Evolutionary conservation across 2,329 filamentous ascomycete genomes (phyloP).

Genomic region (Sporothrix sp.): DNA sequence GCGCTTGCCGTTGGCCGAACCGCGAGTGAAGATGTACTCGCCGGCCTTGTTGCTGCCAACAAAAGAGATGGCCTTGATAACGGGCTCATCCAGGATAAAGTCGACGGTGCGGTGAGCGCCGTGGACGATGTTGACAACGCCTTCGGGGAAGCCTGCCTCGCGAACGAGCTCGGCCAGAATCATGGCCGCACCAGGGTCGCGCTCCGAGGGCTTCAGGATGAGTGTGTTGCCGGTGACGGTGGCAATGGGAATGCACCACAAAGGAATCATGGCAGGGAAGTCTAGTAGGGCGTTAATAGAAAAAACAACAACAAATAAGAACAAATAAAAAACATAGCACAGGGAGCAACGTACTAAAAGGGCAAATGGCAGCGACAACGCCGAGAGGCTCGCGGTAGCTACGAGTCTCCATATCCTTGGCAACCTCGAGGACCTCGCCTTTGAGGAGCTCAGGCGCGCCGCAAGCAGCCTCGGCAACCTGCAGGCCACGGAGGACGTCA

Average conservation of each 20-base stretch:
- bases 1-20: conserved; percentile 76
- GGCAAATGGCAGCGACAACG: conserved; percentile 75
- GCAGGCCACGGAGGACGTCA: conserved; percentile 70
- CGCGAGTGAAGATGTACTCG: conserved; percentile 74
- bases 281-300: conserved; percentile 36
- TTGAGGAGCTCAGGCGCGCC: conserved; percentile 73
- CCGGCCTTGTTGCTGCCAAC: conserved; percentile 82
- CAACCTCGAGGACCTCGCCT: conserved; percentile 74
- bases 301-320: conserved; percentile 11
- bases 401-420: conserved; percentile 83
- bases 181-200: conserved; percentile 76
- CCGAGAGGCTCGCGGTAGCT: conserved; percentile 74
- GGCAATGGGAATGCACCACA: conserved; percentile 84
- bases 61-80: conserved; percentile 79
- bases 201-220: conserved; percentile 77
- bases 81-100: conserved; percentile 76
- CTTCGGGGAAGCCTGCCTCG: conserved; percentile 72
- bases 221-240: conserved; percentile 77
- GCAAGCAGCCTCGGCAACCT: conserved; percentile 76
- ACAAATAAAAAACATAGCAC: background rate
- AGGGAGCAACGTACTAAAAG: conserved; percentile 56
- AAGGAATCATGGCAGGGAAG: conserved; percentile 85
- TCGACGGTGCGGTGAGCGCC: conserved; percentile 72
- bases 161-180: conserved; percentile 71
- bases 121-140: conserved; percentile 76